A percentile compares a stretch with the other conserved stretches of the same genome.
phyloP scores from a whole-genome alignment of 2,329 filamentous ascomycete genomes.

The Botrytis deweyae region DNA sequence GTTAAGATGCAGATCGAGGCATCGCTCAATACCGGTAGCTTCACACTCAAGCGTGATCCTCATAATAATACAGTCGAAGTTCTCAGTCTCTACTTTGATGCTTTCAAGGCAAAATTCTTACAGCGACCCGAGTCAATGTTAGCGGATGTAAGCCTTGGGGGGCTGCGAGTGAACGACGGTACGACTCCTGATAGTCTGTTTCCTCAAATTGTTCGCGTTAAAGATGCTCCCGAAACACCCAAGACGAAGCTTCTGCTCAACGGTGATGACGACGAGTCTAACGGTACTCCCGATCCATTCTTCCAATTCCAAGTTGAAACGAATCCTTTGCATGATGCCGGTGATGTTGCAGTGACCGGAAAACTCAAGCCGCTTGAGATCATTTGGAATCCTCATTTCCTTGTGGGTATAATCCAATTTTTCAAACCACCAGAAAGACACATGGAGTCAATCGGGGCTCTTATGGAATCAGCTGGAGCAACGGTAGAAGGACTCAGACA shows the following conservation, averaged over 20 bases:
- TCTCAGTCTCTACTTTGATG: constrained; percentile 88
- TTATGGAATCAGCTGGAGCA: constrained; percentile 93
- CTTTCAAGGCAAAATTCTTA: constrained; percentile 85
- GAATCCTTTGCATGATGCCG: constrained; percentile 88
- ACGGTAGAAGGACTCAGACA: constrained; percentile 94
- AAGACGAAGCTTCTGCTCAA: constrained; percentile 41
- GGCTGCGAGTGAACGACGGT: constrained; percentile 91
- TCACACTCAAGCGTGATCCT: constrained; percentile 84
- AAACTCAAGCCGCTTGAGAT: constrained; percentile 96
- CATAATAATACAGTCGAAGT: constrained; percentile 78
- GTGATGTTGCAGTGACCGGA: constrained; percentile 84
- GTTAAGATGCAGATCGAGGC: constrained; percentile 92
- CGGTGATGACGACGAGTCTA: constrained; percentile 42
- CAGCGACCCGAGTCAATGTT: constrained; percentile 90
- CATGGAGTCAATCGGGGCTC: constrained; percentile 95
- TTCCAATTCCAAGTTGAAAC: constrained; percentile 93
- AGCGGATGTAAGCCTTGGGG: constrained; percentile 84
- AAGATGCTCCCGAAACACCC: constrained; percentile 67
- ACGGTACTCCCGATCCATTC: constrained; percentile 67
- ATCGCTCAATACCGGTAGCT: constrained; percentile 91
- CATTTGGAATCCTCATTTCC: constrained; percentile 93
- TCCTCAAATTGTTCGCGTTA: constrained; percentile 93
- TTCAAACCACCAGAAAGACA: constrained; percentile 95
- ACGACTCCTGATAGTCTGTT: constrained; percentile 89
- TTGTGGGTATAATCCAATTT: constrained; percentile 89